Conservation (phyloP, 495 filamentous ascomycete species). For the Penicillium egyptiacum region DNA sequence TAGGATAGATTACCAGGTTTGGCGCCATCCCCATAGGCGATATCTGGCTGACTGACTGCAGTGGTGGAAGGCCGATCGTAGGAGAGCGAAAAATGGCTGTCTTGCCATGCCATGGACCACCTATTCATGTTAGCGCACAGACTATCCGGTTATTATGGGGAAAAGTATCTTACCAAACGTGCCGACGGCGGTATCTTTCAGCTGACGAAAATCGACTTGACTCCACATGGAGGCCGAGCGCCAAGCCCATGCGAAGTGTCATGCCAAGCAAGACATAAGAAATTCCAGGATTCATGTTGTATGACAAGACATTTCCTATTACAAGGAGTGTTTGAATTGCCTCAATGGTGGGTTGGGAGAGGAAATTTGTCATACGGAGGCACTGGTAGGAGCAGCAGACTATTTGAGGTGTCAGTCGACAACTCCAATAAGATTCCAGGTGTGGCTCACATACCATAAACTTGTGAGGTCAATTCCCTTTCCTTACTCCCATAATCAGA, state of each 20-base stretch:
- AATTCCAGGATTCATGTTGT: conserved; percentile 65
- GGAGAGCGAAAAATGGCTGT: conserved; percentile 59
- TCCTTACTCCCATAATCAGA: conserved; percentile 65
- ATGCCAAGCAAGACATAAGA: conserved; percentile 59
- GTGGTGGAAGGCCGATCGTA: conserved; percentile 59
- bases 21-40: conserved; percentile 44
- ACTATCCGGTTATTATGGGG: not conserved
- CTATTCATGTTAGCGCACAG: conserved; percentile 19
- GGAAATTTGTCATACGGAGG: conserved; percentile 61
- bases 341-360: conserved; percentile 58
- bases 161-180: conserved; percentile 43
- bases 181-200: conserved; percentile 42
- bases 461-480: conserved; percentile 57
- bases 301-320: conserved; percentile 60
- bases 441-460: conserved; percentile 46
- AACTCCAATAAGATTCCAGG: not conserved
- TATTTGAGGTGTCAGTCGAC: conserved; percentile 17
- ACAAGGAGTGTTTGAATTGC: conserved; percentile 59
- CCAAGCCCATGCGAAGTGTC: conserved; percentile 58
- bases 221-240: conserved; percentile 55
- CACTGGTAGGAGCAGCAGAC: conserved; percentile 65
- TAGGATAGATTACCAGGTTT: conserved; percentile 47
- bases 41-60: conserved; percentile 48
- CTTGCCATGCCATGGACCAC: conserved; percentile 65
- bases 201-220: conserved; percentile 48